Evolutionary conservation across 768 basidiomycete genomes (phyloP).

Genomic region (Xanthoconium purpureum): DNA sequence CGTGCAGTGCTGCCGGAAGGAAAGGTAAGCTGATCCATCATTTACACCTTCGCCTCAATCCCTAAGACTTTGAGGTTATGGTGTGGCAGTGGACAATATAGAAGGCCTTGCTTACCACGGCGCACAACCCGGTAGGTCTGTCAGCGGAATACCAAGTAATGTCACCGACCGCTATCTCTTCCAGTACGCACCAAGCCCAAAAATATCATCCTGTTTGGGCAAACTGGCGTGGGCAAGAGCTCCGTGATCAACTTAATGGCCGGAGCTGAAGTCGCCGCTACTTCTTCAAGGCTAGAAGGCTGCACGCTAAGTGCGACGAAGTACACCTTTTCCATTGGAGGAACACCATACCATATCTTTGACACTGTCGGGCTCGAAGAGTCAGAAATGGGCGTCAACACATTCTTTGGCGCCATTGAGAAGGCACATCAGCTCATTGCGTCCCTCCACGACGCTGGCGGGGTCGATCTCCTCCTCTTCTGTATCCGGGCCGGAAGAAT

Average conservation of each 20-base stretch:
- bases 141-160: no score
- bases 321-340: neutral
- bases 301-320: slow-evolving; percentile 1
- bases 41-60: no score
- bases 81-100: no score
- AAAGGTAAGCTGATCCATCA: no score
- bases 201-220: slow-evolving; percentile 10
- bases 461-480: slow-evolving; percentile 16
- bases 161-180: no score
- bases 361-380: neutral
- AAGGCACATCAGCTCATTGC: slow-evolving; percentile 3
- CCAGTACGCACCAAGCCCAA: neutral
- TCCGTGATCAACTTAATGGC: slow-evolving; percentile 11
- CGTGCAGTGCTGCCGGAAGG: no score
- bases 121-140: neutral
- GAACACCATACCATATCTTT: neutral
- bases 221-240: slow-evolving; percentile 9
- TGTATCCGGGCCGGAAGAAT: slow-evolving; percentile 6
- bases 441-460: slow-evolving; percentile 1
- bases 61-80: no score
- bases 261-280: neutral
- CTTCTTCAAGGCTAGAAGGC: neutral
- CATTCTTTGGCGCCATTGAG: neutral
- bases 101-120: neutral
- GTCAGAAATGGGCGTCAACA: slow-evolving; percentile 1